Percentiles rank a stretch among this genome's conserved stretches.
These are phyloP conservation scores for Aspergillus bombycis DNA, from an alignment of 2,329 filamentous ascomycete genomes.

Conservation along the genomic window DNA sequence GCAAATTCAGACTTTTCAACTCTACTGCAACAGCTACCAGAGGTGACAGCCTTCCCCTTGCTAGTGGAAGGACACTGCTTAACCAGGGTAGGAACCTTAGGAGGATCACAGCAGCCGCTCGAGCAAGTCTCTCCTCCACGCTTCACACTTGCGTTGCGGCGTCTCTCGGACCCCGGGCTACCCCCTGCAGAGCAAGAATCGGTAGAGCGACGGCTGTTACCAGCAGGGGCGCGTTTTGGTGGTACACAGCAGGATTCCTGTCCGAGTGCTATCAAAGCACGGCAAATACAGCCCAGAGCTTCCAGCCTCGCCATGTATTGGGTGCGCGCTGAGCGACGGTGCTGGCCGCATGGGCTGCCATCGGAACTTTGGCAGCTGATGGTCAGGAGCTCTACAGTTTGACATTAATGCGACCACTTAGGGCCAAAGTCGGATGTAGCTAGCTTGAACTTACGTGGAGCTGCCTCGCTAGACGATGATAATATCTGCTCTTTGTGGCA, in stretches of 20 bases:
- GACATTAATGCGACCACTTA: conserved; percentile 1
- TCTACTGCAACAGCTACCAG: not conserved
- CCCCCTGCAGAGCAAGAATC: conserved; percentile 15
- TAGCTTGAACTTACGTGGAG: conserved; percentile 10
- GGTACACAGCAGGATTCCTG: conserved; percentile 55
- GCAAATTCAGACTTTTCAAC: not conserved
- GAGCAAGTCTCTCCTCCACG: not conserved
- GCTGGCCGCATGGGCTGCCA: conserved; percentile 42
- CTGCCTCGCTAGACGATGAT: not conserved
- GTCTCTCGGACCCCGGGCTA: not conserved
- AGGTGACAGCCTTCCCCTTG: not conserved
- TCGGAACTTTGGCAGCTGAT: conserved; percentile 11
- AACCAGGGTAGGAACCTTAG: not conserved
- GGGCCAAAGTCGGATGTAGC: not conserved
- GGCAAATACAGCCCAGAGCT: conserved; percentile 59
- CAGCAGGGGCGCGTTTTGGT: conserved; percentile 15
- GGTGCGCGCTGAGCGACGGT: conserved; percentile 39
- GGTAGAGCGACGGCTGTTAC: not conserved
- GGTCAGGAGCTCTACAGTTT: not conserved
- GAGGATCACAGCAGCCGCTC: not conserved
- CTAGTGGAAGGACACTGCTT: not conserved
- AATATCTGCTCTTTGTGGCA: conserved; percentile 29
- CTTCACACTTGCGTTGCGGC: not conserved
- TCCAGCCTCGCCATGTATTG: conserved; percentile 50
- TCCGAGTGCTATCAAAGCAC: conserved; percentile 55